phyloP scores from a whole-genome alignment of 164 flowering plant species.

The Santalum album region DNA sequence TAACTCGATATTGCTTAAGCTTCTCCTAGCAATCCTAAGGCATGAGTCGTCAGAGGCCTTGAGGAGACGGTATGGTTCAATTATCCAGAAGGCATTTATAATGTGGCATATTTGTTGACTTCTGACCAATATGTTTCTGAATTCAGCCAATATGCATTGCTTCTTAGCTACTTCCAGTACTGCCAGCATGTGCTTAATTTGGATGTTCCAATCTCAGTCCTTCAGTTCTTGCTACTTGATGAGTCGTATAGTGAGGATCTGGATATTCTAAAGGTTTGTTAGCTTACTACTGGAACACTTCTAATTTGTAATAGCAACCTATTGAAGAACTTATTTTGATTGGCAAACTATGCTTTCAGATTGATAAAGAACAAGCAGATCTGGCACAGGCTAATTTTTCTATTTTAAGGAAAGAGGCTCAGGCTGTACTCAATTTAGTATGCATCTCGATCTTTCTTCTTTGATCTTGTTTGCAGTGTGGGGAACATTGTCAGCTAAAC shows the following conservation, averaged over 20 bases:
- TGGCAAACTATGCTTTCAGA: constrained; percentile 28
- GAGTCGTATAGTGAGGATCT: constrained; percentile 69
- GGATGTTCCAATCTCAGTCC: constrained; percentile 68
- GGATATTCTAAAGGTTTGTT: constrained; percentile 61
- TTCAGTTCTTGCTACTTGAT: constrained; percentile 55
- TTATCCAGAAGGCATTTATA: not conserved
- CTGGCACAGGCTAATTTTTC: constrained; percentile 69
- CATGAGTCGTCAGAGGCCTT: constrained; percentile 78
- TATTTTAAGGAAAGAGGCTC: constrained; percentile 77
- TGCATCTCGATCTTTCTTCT: constrained; percentile 11
- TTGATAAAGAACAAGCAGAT: constrained; percentile 82
- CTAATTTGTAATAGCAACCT: too few relatives aligned
- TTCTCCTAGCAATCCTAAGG: constrained; percentile 73
- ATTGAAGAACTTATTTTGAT: too few relatives aligned
- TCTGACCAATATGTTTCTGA: constrained; percentile 12
- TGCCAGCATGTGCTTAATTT: constrained; percentile 85
- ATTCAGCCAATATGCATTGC: constrained; percentile 85
- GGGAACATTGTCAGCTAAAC: not conserved
- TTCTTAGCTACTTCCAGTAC: constrained; percentile 90
- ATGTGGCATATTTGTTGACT: constrained; percentile 3
- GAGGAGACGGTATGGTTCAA: constrained; percentile 68
- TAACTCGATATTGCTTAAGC: constrained; percentile 76
- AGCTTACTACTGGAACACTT: not conserved
- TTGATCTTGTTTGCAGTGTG: not conserved
- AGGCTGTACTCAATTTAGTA: constrained; percentile 76